Conservation (phyloP, 306 rosid genomes). For the Neltuma alba region DNA sequence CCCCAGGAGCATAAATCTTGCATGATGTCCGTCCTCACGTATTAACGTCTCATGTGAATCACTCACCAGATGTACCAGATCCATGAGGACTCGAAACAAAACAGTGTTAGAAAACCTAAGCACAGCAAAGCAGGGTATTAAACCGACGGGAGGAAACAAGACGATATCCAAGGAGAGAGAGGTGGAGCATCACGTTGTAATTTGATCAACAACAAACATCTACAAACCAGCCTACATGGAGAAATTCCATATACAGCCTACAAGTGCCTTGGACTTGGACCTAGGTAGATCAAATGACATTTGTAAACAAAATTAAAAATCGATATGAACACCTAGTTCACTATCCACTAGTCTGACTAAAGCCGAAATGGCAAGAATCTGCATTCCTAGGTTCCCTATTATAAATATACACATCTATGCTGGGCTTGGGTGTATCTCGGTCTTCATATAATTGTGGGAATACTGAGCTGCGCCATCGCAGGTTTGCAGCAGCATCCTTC, state of each 20-base stretch:
- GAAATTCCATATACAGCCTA: conserved; percentile 79
- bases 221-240: conserved; percentile 64
- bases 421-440: conserved; percentile 33
- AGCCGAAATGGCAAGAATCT: conserved; percentile 61
- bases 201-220: conserved; percentile 47
- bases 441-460: conserved; percentile 21
- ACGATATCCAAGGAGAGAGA: not conserved
- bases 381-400: conserved; percentile 59
- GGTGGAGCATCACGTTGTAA: conserved; percentile 19
- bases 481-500: conserved; percentile 35
- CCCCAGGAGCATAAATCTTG: no score
- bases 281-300: conserved; percentile 38
- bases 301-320: conserved; percentile 49
- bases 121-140: not conserved
- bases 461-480: conserved; percentile 30
- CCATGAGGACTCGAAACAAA: not conserved
- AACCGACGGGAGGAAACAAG: not conserved
- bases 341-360: conserved; percentile 48
- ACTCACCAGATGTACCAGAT: not conserved
- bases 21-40: no score
- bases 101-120: not conserved
- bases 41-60: no score
- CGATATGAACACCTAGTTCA: conserved; percentile 68
- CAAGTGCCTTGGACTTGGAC: conserved; percentile 32
- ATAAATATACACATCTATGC: conserved; percentile 71